These are phyloP conservation scores for Cryptococcus hybrid DNA, from an alignment of 1,284 basidiomycete species.

Conservation along the genomic window DNA sequence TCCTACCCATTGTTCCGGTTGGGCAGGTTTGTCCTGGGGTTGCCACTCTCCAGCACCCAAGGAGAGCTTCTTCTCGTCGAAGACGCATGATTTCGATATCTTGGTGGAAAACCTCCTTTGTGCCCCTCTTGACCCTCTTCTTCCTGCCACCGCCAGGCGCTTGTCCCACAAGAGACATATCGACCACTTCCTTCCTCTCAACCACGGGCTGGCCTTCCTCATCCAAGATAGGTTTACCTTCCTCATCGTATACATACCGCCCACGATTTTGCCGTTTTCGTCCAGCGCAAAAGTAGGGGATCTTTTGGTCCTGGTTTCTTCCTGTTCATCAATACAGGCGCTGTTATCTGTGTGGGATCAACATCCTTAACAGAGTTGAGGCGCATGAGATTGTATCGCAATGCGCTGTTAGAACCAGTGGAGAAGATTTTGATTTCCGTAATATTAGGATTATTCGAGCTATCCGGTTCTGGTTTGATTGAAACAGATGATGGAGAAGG, in stretches of 20 bases:
- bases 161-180: constrained; percentile 36
- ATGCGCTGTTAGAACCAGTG: constrained; percentile 13
- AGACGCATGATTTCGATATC: constrained; percentile 42
- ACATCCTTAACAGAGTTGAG: constrained; percentile 29
- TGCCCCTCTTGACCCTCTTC: constrained; percentile 20
- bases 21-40: constrained; percentile 16
- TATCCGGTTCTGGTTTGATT: constrained; percentile 12
- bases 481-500: background rate
- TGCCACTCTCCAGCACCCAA: constrained; percentile 41
- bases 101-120: constrained; percentile 43
- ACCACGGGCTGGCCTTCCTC: constrained; percentile 35
- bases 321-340: constrained; percentile 39
- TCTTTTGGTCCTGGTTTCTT: constrained; percentile 36
- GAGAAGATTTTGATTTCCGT: constrained; percentile 43
- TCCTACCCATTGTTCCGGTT: constrained; percentile 44
- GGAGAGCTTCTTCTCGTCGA: constrained; percentile 41
- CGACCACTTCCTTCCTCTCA: constrained; percentile 33
- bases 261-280: constrained; percentile 36
- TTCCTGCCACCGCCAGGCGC: constrained; percentile 22
- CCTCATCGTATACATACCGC: constrained; percentile 37
- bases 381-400: constrained; percentile 43
- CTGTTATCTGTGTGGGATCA: constrained; percentile 30
- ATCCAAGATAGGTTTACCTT: constrained; percentile 39
- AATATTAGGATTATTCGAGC: constrained; percentile 13
- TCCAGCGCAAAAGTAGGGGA: constrained; percentile 34